Evolutionary conservation across 1,139 yeast species (phyloP), one percentile per base, ranked within the genome.

Genomic region (Geotrichum bryndzae): DNA sequence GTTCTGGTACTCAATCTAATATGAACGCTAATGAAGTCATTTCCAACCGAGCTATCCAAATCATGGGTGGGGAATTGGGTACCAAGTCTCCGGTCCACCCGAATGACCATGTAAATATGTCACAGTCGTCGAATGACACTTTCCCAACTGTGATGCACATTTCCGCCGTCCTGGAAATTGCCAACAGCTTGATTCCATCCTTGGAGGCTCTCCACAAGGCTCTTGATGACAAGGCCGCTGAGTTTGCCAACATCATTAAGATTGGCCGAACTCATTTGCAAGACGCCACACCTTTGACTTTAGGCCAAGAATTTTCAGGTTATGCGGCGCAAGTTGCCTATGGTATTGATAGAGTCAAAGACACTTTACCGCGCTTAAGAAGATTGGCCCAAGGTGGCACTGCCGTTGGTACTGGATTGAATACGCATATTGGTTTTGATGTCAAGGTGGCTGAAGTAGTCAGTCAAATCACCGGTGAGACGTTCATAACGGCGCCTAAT

Each of bases 81-180:
- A 85, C 96, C 66, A 94, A 94, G 81, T 82, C 78, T 66, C 96
- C 96, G 29, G 97, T 94, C 61, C 99, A 94, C 78, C 99, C 99
- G 68, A 94, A 94, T 78, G 98, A 94, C 79, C 98, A 94, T 78
- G 96, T 92, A 73, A 94, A 94, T 82, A 94, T 91, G 92, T 90
- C 97, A 18, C 99, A 94, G 79, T 90, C 97, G 23, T 90, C 97
- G 57, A 94, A 94, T 76, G 99, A 94, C 78, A 94, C 99, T 62
- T 92, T 88, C 77, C 99, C 99, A 68, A 92, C 99, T 46, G 99
- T 92, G 63, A 94, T 94, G 99, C 99, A 94, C 80, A 94, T 94
- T 78, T 98, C 99, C 60, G 97, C 98, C 35, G 97, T 92, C 65
- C 83, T 88, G 59, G 97, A 94, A 79, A 89, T 94, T 78, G 80